Percentiles rank a stretch among this genome's conserved stretches.
These are phyloP conservation scores for Thraustotheca clavata DNA, from an alignment of 352 stramenopile species.

Conservation along the genomic window DNA sequence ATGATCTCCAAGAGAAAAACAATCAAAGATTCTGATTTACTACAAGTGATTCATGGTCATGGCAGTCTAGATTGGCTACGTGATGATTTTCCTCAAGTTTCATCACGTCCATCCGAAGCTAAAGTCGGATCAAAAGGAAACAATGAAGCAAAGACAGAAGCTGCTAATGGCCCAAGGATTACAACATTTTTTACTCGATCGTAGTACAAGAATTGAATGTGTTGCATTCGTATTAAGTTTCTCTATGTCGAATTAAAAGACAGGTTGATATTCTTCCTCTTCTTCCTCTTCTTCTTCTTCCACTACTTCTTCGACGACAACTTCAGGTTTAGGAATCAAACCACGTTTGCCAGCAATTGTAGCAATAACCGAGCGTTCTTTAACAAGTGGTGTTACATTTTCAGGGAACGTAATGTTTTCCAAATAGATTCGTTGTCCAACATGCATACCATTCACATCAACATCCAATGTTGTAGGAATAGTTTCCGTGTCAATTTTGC, in stretches of 20 bases:
- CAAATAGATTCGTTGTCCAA: constrained; percentile 73
- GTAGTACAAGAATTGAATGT: constrained; percentile 2
- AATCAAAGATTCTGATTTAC: constrained; percentile 68
- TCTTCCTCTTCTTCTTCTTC: constrained; percentile 49
- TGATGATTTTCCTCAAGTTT: constrained; percentile 48
- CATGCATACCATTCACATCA: constrained; percentile 81
- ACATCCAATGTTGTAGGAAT: constrained; percentile 70
- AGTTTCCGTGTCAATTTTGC: constrained; percentile 60
- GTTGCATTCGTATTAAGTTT: constrained; percentile 8
- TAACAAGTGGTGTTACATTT: constrained; percentile 56
- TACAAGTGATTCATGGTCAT: constrained; percentile 66
- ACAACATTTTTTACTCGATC: not conserved
- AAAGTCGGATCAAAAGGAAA: not conserved
- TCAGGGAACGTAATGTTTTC: constrained; percentile 70
- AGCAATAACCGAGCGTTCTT: constrained; percentile 56
- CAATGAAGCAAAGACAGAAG: not conserved
- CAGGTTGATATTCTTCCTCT: constrained; percentile 40
- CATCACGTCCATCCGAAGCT: not conserved
- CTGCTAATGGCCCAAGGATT: not conserved
- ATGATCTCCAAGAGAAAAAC: constrained; percentile 77
- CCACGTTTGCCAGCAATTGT: constrained; percentile 81
- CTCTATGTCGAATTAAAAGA: constrained; percentile 19
- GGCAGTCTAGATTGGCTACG: constrained; percentile 75
- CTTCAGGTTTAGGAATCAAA: constrained; percentile 62
- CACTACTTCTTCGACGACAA: constrained; percentile 56